Evolutionary conservation across 208 protist species (phyloP).

Genomic region (Wallacemonas sp.): DNA sequence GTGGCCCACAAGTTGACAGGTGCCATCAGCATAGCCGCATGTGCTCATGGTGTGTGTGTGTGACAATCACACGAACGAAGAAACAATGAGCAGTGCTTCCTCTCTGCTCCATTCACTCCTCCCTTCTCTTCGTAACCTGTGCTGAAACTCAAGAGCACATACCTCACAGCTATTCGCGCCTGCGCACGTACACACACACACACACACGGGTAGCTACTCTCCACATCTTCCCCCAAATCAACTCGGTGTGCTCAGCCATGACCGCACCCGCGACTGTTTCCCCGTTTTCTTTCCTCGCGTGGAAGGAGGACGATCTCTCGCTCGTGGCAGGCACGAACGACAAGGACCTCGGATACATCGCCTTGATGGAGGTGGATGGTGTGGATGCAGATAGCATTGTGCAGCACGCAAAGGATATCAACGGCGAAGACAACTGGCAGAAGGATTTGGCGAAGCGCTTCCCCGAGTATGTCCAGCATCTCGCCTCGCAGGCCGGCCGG

Average conservation of each 20-base stretch:
- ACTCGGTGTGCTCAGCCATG: neutral
- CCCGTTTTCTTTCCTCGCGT: conserved; percentile 31
- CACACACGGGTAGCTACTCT: too few species aligned
- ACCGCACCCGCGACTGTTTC: neutral
- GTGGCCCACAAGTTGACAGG: too few species aligned
- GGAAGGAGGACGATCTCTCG: conserved; percentile 32
- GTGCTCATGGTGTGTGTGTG: too few species aligned
- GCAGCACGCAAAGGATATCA: conserved; percentile 12
- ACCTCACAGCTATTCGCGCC: too few species aligned
- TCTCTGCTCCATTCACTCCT: too few species aligned
- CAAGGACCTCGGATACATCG: conserved; percentile 19
- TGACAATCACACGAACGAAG: too few species aligned
- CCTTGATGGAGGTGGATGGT: conserved; percentile 22
- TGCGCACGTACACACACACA: neutral
- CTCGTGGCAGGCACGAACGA: conserved; percentile 18
- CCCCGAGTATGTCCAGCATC: conserved; percentile 19
- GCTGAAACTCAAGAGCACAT: too few species aligned
- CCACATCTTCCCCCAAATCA: neutral
- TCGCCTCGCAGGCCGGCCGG: conserved; percentile 10
- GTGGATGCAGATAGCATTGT: conserved; percentile 20
- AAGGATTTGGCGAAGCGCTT: conserved; percentile 24
- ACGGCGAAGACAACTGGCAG: conserved; percentile 18
- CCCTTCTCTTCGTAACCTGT: too few species aligned
- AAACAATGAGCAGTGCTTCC: too few species aligned
- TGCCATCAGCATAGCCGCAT: too few species aligned